Evolutionary conservation across 805 yeast genomes (phyloP).

Genomic region (Candida railenensis): DNA sequence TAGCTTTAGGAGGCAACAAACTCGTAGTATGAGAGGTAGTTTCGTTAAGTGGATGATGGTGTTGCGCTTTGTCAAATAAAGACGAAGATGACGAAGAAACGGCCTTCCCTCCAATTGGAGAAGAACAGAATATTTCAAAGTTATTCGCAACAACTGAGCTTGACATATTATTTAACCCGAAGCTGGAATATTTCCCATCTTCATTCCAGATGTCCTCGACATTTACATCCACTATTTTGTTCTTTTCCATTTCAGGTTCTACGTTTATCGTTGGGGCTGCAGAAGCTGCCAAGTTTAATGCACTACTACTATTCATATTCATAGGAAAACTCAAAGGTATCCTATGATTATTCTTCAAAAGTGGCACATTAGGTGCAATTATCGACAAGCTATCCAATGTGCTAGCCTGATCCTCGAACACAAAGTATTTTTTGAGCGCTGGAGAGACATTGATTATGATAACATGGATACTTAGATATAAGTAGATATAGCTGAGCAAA

Average conservation of each 20-base stretch:
- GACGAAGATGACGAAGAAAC: neutral
- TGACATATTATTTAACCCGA: neutral
- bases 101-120: slow-evolving; percentile 14
- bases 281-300: slow-evolving; percentile 2
- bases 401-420: slow-evolving; percentile 17
- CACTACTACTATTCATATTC: slow-evolving; percentile 3
- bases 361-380: slow-evolving; percentile 17
- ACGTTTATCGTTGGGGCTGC: slow-evolving; percentile 7
- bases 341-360: slow-evolving; percentile 1
- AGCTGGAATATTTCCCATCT: neutral
- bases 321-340: neutral
- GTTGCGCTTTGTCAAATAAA: neutral
- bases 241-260: slow-evolving; percentile 7
- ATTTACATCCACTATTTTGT: slow-evolving; percentile 4
- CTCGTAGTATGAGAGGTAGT: neutral
- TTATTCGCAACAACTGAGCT: slow-evolving; percentile 20
- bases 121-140: slow-evolving; percentile 26
- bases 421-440: slow-evolving; percentile 12
- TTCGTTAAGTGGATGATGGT: neutral
- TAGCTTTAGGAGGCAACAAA: neutral
- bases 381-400: slow-evolving; percentile 21
- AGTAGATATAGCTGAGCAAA: slow-evolving; percentile 16
- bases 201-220: slow-evolving; percentile 3
- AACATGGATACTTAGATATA: slow-evolving; percentile 27
- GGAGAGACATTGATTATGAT: slow-evolving; percentile 20